phyloP scores from a whole-genome alignment of 208 protist species.

The Porcisia deanei region DNA sequence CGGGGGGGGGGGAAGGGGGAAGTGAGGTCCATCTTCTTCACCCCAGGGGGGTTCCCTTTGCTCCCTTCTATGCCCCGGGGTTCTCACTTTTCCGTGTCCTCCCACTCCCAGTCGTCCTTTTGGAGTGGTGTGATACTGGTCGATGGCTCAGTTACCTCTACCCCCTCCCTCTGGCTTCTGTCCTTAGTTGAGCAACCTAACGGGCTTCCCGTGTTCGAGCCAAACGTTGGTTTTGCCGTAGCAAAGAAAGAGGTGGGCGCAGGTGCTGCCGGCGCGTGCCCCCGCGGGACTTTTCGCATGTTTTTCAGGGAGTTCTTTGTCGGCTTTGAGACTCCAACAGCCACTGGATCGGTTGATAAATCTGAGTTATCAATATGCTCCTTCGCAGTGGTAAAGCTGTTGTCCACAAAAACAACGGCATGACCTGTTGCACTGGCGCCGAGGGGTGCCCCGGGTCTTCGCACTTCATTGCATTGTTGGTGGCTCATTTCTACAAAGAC shows the following conservation, averaged over 20 bases:
- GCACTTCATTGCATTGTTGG: background rate
- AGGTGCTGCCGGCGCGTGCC: background rate
- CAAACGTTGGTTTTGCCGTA: background rate
- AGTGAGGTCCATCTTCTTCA: too few relatives aligned
- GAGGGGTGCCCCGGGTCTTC: background rate
- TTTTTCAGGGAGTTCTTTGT: slow-evolving; percentile 18
- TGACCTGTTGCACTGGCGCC: background rate
- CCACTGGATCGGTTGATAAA: background rate
- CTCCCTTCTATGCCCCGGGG: background rate
- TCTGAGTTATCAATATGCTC: background rate
- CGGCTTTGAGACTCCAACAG: background rate
- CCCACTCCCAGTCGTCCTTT: background rate
- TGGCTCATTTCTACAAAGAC: slow-evolving; percentile 6
- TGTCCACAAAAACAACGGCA: background rate
- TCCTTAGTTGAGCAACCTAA: background rate
- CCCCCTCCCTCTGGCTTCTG: background rate
- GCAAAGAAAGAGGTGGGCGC: too few relatives aligned
- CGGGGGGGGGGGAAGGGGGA: too few relatives aligned
- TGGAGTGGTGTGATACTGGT: background rate
- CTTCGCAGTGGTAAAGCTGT: background rate
- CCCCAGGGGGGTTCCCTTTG: background rate
- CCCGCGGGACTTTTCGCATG: slow-evolving; percentile 17
- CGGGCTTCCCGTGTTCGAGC: background rate
- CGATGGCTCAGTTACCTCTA: background rate
- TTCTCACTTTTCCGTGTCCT: background rate